These are phyloP conservation scores for Plectosphaerella cucumerina DNA, from an alignment of 2,329 filamentous ascomycete genomes.

Conservation along the genomic window DNA sequence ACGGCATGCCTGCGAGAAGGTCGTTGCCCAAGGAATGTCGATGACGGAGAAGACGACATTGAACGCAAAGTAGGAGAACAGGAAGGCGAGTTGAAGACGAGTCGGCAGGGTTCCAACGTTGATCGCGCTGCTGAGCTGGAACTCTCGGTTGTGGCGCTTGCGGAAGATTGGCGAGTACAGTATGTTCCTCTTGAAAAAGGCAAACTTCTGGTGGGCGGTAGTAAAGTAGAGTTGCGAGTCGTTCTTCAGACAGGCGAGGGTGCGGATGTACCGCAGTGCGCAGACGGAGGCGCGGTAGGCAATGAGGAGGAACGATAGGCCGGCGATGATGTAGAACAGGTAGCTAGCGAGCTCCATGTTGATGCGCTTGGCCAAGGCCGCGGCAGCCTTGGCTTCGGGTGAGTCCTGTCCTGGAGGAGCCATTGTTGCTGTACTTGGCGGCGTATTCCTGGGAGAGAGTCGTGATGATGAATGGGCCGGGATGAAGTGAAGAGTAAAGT, in stretches of 20 bases:
- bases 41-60: conserved; percentile 76
- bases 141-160: conserved; percentile 65
- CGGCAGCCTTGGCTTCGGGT: neutral
- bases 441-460: no score
- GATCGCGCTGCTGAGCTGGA: conserved; percentile 56
- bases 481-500: neutral
- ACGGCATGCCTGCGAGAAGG: conserved; percentile 36
- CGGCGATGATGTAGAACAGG: conserved; percentile 59
- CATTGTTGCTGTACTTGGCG: neutral
- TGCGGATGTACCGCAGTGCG: conserved; percentile 65
- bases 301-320: conserved; percentile 58
- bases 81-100: conserved; percentile 57
- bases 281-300: conserved; percentile 62
- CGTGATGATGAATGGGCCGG: neutral
- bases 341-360: conserved; percentile 57
- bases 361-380: conserved; percentile 22
- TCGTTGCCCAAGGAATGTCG: conserved; percentile 54
- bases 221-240: conserved; percentile 78
- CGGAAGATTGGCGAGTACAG: conserved; percentile 60
- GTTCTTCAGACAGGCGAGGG: conserved; percentile 71
- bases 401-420: neutral
- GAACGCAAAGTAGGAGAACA: conserved; percentile 52
- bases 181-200: conserved; percentile 65
- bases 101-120: conserved; percentile 64
- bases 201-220: conserved; percentile 43